These are phyloP conservation scores for Basidiobolus meristosporus DNA, from an alignment of 371 early-diverging fungal genomes.

Conservation along the genomic window DNA sequence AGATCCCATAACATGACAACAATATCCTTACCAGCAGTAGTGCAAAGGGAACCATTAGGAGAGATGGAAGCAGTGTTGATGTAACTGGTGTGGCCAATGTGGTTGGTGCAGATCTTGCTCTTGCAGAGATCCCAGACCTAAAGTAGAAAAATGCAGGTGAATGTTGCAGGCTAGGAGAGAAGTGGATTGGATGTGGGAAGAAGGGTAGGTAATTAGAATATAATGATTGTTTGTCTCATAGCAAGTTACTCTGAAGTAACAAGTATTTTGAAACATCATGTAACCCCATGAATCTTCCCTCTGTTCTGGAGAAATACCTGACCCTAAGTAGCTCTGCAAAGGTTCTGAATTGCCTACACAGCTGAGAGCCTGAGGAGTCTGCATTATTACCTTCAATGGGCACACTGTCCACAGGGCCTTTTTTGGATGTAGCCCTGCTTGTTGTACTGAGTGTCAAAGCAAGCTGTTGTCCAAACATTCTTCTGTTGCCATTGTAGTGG, in stretches of 20 bases:
- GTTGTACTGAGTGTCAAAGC: no score
- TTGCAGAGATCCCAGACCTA: constrained; percentile 97
- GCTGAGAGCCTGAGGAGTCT: no score
- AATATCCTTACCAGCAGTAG: constrained; percentile 98
- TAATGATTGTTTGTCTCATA: constrained; percentile 28
- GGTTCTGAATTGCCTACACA: no score
- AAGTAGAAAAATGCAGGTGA: no score
- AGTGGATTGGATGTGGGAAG: not conserved
- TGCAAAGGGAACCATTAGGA: constrained; percentile 99
- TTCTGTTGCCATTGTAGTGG: no score
- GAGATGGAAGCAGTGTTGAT: constrained; percentile 96
- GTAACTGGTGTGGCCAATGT: constrained; percentile 95
- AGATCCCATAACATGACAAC: constrained; percentile 98
- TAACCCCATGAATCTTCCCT: not conserved
- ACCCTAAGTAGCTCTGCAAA: no score
- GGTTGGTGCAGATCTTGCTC: constrained; percentile 96
- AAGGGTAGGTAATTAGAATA: constrained; percentile 1
- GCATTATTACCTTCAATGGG: no score
- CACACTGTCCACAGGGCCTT: no score
- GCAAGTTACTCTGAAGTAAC: constrained; percentile 47
- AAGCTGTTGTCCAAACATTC: no score
- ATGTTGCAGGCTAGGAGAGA: not conserved
- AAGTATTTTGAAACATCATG: constrained; percentile 11
- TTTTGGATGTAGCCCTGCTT: no score
- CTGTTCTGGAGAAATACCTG: not conserved